Evolutionary conservation across 495 filamentous ascomycete species (phyloP), one percentile per base, ranked within the genome.

Genomic region (Evernia prunastri): DNA sequence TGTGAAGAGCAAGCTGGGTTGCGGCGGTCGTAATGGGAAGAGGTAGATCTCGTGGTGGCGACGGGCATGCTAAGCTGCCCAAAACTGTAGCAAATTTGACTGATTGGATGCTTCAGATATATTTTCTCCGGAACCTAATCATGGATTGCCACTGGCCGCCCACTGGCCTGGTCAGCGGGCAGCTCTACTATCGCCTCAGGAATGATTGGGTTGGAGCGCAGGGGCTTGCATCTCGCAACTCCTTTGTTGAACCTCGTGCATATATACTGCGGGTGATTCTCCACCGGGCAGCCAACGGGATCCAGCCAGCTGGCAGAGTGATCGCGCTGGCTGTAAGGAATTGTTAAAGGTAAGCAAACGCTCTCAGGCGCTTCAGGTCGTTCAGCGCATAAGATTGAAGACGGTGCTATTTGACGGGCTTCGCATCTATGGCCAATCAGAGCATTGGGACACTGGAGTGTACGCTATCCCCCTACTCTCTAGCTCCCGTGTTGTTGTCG

Each of bases 101-200:
- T 35, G 61, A 63, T 53, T 56, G 56, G 56, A 37, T 20, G 43
- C 56, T 39, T 56, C 60, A n/a, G 1, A 20, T 31, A 59, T 2
- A 37, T 18, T 59, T 13, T 29, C 17, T 18, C 33, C 61, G 37
- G 51, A 35, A 2, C 47, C 17, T 63, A 17, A 8, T n/a, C 0
- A 53, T 17, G 18, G 13, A 63, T 63, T 40, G 61, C 61, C 61
- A 63, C 49, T n/a, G n/a, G n/a, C n/a, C n/a, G n/a, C n/a, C n/a
- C n/a, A n/a, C n/a, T n/a, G 49, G 27, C 43, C 18, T 11, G 33
- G 13, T 15, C 36, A 56, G 29, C 31, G n/a, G 51, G 12, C 15
- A 17, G 17, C 8, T 35, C 25, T 29, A 35, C 43, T 40, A 42
- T 33, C 43, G 51, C 53, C n/a, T 57, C 33, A 36, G 18, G 37